These are phyloP conservation scores for Chrysochromulina parva DNA, from an alignment of 78 protist genomes.

Conservation along the genomic window DNA sequence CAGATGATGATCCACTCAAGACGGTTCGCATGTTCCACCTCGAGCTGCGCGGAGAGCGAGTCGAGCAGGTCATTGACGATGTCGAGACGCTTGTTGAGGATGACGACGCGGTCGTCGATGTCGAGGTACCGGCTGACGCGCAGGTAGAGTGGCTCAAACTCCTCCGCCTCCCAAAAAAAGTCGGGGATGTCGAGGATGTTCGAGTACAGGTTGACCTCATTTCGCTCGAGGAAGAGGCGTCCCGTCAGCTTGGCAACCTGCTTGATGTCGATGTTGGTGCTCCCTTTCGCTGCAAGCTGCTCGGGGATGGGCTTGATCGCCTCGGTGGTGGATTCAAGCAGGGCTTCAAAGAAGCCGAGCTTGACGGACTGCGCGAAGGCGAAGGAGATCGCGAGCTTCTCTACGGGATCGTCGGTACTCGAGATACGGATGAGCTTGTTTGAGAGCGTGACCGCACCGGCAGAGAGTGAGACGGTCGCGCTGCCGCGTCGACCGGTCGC, in stretches of 20 bases:
- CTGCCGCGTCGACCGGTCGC: too few species aligned
- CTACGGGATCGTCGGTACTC: background rate
- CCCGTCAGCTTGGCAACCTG: background rate
- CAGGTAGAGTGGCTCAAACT: background rate
- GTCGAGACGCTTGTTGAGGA: background rate
- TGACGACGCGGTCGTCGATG: background rate
- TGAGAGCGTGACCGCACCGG: background rate
- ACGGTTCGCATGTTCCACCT: background rate
- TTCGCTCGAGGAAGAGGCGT: background rate
- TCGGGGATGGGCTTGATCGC: background rate
- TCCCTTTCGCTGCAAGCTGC: background rate
- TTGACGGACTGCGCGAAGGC: conserved; percentile 9
- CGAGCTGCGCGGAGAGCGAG: background rate
- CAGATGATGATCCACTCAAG: background rate
- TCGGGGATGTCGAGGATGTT: conserved; percentile 9
- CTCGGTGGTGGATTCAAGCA: background rate
- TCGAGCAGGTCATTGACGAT: conserved; percentile 24
- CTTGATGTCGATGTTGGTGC: background rate
- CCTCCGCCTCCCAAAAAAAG: conserved; percentile 19
- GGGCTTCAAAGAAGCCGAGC: background rate
- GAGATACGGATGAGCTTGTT: background rate
- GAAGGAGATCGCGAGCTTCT: conserved; percentile 11
- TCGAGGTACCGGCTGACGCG: background rate
- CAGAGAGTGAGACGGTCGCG: too few species aligned
- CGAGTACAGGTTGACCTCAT: conserved; percentile 8